These are phyloP conservation scores for Pholiota adiposa DNA, from an alignment of 1,284 basidiomycete genomes.

Conservation along the genomic window DNA sequence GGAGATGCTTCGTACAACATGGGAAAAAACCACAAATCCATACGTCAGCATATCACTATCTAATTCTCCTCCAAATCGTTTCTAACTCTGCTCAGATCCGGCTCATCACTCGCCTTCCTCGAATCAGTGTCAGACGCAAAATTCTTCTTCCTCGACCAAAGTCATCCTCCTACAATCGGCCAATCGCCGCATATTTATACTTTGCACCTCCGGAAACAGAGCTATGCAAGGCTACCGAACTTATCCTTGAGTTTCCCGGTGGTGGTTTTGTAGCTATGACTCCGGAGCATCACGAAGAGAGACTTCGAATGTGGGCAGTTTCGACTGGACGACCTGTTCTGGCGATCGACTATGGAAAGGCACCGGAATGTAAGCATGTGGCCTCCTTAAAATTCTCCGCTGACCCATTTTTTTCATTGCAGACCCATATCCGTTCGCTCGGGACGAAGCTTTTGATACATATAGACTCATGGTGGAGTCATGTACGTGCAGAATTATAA, in stretches of 20 bases:
- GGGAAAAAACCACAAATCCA: slow-evolving; percentile 97
- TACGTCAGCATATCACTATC: slow-evolving; percentile 56
- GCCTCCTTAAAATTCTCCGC: background rate
- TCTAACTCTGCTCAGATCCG: slow-evolving; percentile 57
- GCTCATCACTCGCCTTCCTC: slow-evolving; percentile 59
- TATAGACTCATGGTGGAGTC: slow-evolving; percentile 86
- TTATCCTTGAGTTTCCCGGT: slow-evolving; percentile 92
- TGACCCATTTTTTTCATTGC: slow-evolving; percentile 2
- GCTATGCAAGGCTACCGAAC: slow-evolving; percentile 72
- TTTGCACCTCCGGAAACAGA: slow-evolving; percentile 76
- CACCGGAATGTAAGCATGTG: slow-evolving; percentile 81
- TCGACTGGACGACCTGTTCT: slow-evolving; percentile 83
- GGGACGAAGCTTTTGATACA: slow-evolving; percentile 92
- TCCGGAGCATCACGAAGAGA: slow-evolving; percentile 94
- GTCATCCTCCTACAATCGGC: slow-evolving; percentile 76
- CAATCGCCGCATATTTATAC: slow-evolving; percentile 86
- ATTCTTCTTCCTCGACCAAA: slow-evolving; percentile 83
- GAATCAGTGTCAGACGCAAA: slow-evolving; percentile 72
- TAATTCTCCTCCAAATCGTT: background rate
- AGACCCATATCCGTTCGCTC: slow-evolving; percentile 96
- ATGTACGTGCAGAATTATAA: slow-evolving; percentile 32
- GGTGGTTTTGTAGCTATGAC: slow-evolving; percentile 97
- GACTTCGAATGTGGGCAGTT: slow-evolving; percentile 87
- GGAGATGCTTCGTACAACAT: slow-evolving; percentile 93
- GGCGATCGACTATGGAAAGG: slow-evolving; percentile 94